Conservation (phyloP, 2,329 filamentous ascomycete genomes). For the Cladobotryum protrusum region DNA sequence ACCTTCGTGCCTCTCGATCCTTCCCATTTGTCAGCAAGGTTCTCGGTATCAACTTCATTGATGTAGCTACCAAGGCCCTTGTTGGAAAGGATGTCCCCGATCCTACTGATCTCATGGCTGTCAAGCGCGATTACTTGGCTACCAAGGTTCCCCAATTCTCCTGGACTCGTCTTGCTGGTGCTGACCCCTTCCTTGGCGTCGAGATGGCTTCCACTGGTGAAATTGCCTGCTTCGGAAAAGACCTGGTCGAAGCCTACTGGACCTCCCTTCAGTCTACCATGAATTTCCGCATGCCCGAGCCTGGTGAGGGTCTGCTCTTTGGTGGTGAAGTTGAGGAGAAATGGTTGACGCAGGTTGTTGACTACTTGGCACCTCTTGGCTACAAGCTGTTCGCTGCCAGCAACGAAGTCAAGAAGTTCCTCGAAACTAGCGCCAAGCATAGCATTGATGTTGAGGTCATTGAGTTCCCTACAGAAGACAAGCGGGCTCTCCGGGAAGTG, state of each 20-base stretch:
- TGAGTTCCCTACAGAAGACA: constrained; percentile 94
- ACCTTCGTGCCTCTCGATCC: constrained; percentile 91
- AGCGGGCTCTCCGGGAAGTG: constrained; percentile 86
- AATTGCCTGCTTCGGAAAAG: constrained; percentile 97
- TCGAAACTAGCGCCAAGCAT: constrained; percentile 66
- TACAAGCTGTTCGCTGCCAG: constrained; percentile 93
- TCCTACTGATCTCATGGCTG: constrained; percentile 79
- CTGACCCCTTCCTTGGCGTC: constrained; percentile 94
- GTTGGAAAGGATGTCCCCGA: constrained; percentile 79
- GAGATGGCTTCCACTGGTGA: constrained; percentile 97
- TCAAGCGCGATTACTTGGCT: constrained; percentile 85
- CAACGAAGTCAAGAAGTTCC: constrained; percentile 70
- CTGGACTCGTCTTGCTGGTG: constrained; percentile 95
- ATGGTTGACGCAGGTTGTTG: constrained; percentile 71
- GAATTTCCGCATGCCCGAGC: constrained; percentile 97
- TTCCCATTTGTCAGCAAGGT: constrained; percentile 99
- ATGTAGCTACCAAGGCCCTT: constrained; percentile 87
- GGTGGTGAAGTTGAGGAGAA: constrained; percentile 73
- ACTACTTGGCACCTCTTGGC: constrained; percentile 80
- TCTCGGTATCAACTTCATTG: constrained; percentile 92
- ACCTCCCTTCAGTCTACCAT: constrained; percentile 91
- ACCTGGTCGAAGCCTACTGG: constrained; percentile 97
- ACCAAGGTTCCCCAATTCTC: constrained; percentile 99
- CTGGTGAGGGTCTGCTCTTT: constrained; percentile 90
- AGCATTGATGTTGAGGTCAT: constrained; percentile 77